Evolutionary conservation across 208 protist species (phyloP).

Genomic region (Leishmania turanica): DNA sequence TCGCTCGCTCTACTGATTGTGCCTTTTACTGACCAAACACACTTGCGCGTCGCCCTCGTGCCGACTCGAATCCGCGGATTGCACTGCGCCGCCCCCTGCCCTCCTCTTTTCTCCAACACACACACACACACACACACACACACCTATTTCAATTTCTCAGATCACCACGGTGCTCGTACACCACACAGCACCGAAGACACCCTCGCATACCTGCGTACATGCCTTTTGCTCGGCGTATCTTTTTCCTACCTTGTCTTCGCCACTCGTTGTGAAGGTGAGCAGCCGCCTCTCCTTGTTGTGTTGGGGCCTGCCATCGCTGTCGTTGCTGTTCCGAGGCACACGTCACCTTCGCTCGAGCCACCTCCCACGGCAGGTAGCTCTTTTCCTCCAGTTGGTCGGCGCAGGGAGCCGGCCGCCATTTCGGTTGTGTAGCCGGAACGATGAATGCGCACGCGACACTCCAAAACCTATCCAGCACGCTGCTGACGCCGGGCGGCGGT

Average conservation of each 20-base stretch:
- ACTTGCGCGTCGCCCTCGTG: not conserved
- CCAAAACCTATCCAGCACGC: conserved; percentile 29
- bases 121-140: not conserved
- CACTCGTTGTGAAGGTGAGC: not conserved
- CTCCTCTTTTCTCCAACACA: not conserved
- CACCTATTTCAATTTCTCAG: not conserved
- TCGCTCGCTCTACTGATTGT: not conserved
- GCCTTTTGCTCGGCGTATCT: conserved; percentile 1
- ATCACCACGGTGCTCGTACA: not conserved
- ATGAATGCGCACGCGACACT: conserved; percentile 31
- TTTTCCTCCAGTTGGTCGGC: not conserved
- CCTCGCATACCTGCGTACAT: not conserved
- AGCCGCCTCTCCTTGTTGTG: not conserved
- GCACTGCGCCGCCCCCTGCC: not conserved
- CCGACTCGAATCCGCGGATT: not conserved
- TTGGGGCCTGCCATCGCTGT: not conserved
- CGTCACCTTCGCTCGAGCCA: not conserved
- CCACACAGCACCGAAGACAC: not conserved
- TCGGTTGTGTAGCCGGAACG: not conserved
- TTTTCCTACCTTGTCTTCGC: conserved; percentile 9
- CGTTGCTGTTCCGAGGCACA: not conserved
- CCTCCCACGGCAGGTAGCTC: not conserved
- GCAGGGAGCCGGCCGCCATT: not conserved
- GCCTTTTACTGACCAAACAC: not conserved
- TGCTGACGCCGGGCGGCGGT: conserved; percentile 7